Base-by-base conservation (phyloP, 805 yeast genomes). In the Lipomyces starkeyi region DNA sequence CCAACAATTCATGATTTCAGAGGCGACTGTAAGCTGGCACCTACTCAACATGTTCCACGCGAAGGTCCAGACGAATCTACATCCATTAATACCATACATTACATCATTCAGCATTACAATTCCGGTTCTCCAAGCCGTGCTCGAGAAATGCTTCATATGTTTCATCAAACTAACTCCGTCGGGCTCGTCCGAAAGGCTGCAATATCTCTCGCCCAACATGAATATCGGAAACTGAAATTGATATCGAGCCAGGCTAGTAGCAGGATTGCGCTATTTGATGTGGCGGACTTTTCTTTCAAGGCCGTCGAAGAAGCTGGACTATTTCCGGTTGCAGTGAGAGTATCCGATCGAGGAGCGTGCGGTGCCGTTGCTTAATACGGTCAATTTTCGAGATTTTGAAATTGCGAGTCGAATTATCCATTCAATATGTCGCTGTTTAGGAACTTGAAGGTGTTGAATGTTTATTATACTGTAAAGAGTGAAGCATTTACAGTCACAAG, bases 381-480 rank as follows among this genome's bases (percentile, higher is more conserved):
- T 67, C 9, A 22, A 29, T 61, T 37, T 58, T 69, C 29, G 59
- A 56, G 37, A 62, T 69, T 27, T 25, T 59, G 27, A 64, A n/a
- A 69, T 47, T 69, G 72, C 58, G 71, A 68, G 59, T 69, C 71
- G 72, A 58, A 68, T 29, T 69, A 64, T 53, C 72, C 72, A n/a
- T 69, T 69, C 56, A 59, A 57, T n/a, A 40, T 67, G 64, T 67
- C 71, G 47, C 43, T 59, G 22, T 69, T 69, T 52, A 34, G 27
- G 29, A 64, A 49, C 14, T 54, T 69, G 34, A 58, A 52, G 9
- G 32, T 20, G 5, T 56, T 69, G 27, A 58, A 56, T 3, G 71
- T 68, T 13, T 43, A 17, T 34, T 69, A 69, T 35, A 54, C 68
- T 11, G 53, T 60, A 49, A 64, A 66, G 29, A 53, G 66, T 55